Base-by-base conservation (phyloP, 495 filamentous ascomycete species). In the Hyaloscypha hepaticicola region DNA sequence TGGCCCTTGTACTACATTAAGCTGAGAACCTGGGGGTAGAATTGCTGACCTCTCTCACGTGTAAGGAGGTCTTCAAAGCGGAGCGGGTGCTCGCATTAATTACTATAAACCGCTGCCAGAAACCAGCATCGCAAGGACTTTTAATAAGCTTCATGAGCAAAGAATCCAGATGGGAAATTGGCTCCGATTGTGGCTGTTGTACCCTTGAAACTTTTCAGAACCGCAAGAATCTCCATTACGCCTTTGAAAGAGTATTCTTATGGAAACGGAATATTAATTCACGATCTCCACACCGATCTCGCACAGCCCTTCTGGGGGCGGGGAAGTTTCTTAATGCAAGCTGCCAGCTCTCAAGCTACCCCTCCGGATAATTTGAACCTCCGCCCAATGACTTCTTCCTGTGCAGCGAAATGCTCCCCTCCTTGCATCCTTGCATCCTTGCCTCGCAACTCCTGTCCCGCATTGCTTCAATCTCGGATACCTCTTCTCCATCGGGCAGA, bases 381-480 rank as follows among this genome's bases (percentile, higher is more conserved):
- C 14, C 19, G 16, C 38, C 38, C 38, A 45, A 45, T 45, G 11
- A 45, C 38, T 45, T 16, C 16, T 45, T 45, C 19, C 16, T 45
- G 38, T 16, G 38, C 16, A 45, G 12, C 16, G 19, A 45, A 45
- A 45, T 16, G 6, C 16, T 16, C 9, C 38, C 38, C n/a, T n/a
- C n/a, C n/a, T n/a, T n/a, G n/a, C n/a, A n/a, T 45, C 38, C 19
- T 27, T 53, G 22, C 12, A 53, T 19, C 50, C 50, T 53, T 53
- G 50, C 50, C 50, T 21, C 50, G 50, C 50, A 25, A 25, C 11
- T 16, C 6, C 19, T 26, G 5, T 53, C 50, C 0, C 25, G 25
- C 50, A 53, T 53, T 53, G 50, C 50, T 45, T 45, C 16, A 25
- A 53, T 53, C 25, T 53, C 50, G 50, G 50, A 27, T 12, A 27